A percentile compares a stretch with the other conserved stretches of the same genome.
These are phyloP conservation scores for Dendrocalamus sinicus DNA, from an alignment of 176 grass and related monocot genomes.

Conservation along the genomic window DNA sequence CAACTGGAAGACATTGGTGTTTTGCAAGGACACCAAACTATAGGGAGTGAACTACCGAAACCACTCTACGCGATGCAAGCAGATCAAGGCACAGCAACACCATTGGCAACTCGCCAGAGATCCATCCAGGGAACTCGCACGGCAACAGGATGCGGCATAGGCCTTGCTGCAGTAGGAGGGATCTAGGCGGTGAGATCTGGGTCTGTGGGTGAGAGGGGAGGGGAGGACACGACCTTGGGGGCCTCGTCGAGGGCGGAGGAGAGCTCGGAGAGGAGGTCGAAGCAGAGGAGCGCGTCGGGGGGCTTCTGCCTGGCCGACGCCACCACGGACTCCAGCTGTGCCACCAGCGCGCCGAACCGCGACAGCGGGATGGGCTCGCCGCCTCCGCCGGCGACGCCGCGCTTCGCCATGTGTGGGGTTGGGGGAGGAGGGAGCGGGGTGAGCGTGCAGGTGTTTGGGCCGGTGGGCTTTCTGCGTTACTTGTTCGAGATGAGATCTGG, in stretches of 20 bases:
- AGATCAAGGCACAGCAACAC: constrained; percentile 27
- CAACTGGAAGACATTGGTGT: neutral
- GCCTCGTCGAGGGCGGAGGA: constrained; percentile 80
- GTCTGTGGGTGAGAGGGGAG: neutral
- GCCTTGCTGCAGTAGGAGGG: constrained; percentile 24
- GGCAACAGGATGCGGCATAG: constrained; percentile 1
- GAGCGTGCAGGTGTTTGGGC: constrained; percentile 22
- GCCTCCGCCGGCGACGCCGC: constrained; percentile 43
- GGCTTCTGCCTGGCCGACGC: constrained; percentile 77
- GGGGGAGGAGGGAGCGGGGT: neutral
- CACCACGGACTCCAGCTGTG: constrained; percentile 91
- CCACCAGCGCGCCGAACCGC: constrained; percentile 88
- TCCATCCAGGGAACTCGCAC: neutral
- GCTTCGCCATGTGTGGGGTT: constrained; percentile 66
- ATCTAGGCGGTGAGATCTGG: constrained; percentile 30
- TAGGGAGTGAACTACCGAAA: neutral
- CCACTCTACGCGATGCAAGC: neutral
- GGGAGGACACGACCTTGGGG: constrained; percentile 56
- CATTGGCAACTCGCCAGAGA: neutral
- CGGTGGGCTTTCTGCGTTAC: neutral
- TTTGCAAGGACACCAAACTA: constrained; percentile 8
- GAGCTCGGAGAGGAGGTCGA: constrained; percentile 98
- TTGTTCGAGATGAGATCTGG: constrained; percentile 37
- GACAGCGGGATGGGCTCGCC: constrained; percentile 74
- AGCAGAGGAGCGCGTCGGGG: constrained; percentile 87